Percentiles rank a stretch among this genome's conserved stretches.
phyloP scores from a whole-genome alignment of 495 filamentous ascomycete genomes.

The Elasticomyces elasticus region DNA sequence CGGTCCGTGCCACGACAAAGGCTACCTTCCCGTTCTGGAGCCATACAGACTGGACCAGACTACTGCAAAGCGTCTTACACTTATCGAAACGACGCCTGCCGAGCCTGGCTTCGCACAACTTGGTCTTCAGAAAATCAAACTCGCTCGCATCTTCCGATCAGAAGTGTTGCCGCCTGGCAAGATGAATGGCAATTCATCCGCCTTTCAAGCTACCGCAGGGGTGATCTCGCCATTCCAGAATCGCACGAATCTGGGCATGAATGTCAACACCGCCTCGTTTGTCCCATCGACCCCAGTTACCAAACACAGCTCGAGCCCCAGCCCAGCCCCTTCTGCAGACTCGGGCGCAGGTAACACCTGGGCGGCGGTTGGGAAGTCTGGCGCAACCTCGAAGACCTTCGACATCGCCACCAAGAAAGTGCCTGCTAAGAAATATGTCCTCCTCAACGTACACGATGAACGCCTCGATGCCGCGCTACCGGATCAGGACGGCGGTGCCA shows the following conservation, averaged over 20 bases:
- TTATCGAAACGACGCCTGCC: conserved; percentile 28
- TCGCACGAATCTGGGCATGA: not conserved
- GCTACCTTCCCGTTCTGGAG: conserved; percentile 33
- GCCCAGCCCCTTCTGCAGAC: conserved; percentile 11
- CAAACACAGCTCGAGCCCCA: not conserved
- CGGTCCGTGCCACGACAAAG: conserved; percentile 33
- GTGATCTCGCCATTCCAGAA: not conserved
- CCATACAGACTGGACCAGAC: conserved; percentile 25
- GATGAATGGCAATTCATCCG: not conserved
- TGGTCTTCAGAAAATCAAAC: conserved; percentile 24
- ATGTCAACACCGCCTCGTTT: not conserved
- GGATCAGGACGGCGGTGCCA: conserved; percentile 16
- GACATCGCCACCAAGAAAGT: conserved; percentile 25
- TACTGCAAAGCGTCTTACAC: conserved; percentile 25
- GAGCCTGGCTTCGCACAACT: conserved; percentile 25
- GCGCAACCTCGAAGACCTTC: conserved; percentile 22
- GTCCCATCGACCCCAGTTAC: not conserved
- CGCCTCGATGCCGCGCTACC: conserved; percentile 28
- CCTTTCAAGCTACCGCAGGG: not conserved
- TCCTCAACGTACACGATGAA: conserved; percentile 27
- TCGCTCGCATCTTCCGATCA: conserved; percentile 24
- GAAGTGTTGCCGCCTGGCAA: conserved; percentile 16
- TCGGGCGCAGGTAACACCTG: conserved; percentile 20
- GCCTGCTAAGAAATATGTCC: conserved; percentile 18
- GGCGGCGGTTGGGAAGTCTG: conserved; percentile 29